Base-by-base conservation (phyloP, 148 eudicot genomes). In the Vaccinium corymbosum region DNA sequence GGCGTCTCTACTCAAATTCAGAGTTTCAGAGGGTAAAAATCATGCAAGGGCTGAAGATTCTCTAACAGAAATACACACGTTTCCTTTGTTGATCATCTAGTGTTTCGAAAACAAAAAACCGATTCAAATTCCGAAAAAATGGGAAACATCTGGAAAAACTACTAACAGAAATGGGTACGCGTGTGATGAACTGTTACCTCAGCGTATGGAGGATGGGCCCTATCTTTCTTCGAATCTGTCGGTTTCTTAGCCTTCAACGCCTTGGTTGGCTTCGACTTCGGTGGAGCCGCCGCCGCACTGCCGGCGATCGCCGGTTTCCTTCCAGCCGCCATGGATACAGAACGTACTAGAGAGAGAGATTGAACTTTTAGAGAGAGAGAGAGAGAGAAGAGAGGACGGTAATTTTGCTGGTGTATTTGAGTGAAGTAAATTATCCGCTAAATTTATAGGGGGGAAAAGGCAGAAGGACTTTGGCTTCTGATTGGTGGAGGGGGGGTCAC, bases 131-230 rank as follows among this genome's bases (percentile, higher is more conserved):
- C 6, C 46, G 46, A 42, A 42, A 42, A 42, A 35, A 35, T 35
- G 38, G 38, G 38, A 35, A 35, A 35, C 38, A 35, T 35, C 38
- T 35, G 46, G 7, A 42, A 42, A 42, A 42, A 42, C 6, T 4
- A 42, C 6, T 4, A 42, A 64, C 8, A 59, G 13, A 53, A 27
- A 76, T 48, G 22, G 1, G 10, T 16, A 61, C 16, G 1, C 8
- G 49, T 73, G 12, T 0, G 27, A 27, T 7, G 10, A 29, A 81
- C 29, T 19, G 22, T n/a, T 81, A 85, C 87, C 84, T 85, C 81
- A 25, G 78, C 84, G 61, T 82, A 85, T 32, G 87, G 84, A 74
- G 87, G 87, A 77, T 85, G 87, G 3, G 82, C 78, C 81, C 70
- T 76, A 19, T 81, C 46, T 11, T 76, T 66, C 84, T 82, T 85